Evolutionary conservation across 768 basidiomycete species (phyloP).

Genomic region (Xerocomellus dryophilus): DNA sequence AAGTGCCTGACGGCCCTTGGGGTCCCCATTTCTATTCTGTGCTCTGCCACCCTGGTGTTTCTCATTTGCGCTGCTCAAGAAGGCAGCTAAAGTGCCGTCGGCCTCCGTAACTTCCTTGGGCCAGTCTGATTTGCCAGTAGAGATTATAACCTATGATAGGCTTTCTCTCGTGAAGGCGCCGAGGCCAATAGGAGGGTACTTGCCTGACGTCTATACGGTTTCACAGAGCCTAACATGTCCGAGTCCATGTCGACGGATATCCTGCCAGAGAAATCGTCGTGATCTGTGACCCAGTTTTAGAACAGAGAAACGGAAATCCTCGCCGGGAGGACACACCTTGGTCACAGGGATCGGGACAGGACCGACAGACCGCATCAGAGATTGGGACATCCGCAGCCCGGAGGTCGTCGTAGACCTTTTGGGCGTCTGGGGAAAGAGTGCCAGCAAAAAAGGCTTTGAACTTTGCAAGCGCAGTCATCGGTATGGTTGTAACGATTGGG

Average conservation of each 20-base stretch:
- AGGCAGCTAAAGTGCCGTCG: slow-evolving; percentile 65
- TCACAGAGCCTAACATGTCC: slow-evolving; percentile 81
- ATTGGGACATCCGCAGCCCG: slow-evolving; percentile 60
- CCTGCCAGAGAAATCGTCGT: slow-evolving; percentile 68
- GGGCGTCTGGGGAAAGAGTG: slow-evolving; percentile 30
- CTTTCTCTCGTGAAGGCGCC: not conserved
- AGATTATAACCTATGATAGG: slow-evolving; percentile 68
- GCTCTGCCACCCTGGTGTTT: slow-evolving; percentile 4
- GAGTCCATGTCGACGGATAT: slow-evolving; percentile 79
- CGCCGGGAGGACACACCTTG: slow-evolving; percentile 41
- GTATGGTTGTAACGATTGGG: not conserved
- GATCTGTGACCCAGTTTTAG: slow-evolving; percentile 42
- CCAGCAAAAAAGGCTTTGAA: slow-evolving; percentile 20
- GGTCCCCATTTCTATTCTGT: not conserved
- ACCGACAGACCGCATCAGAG: slow-evolving; percentile 63
- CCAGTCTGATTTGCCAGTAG: slow-evolving; percentile 91
- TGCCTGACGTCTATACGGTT: slow-evolving; percentile 82
- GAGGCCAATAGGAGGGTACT: slow-evolving; percentile 7
- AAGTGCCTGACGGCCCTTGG: slow-evolving; percentile 4
- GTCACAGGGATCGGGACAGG: slow-evolving; percentile 76
- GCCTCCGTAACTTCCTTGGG: slow-evolving; percentile 72
- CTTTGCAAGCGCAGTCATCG: slow-evolving; percentile 27
- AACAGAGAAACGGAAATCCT: slow-evolving; percentile 26
- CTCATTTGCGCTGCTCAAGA: slow-evolving; percentile 36
- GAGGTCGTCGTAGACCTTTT: slow-evolving; percentile 49